These are phyloP conservation scores for Penicillium sp. DNA, from an alignment of 2,329 filamentous ascomycete species.

Conservation along the genomic window DNA sequence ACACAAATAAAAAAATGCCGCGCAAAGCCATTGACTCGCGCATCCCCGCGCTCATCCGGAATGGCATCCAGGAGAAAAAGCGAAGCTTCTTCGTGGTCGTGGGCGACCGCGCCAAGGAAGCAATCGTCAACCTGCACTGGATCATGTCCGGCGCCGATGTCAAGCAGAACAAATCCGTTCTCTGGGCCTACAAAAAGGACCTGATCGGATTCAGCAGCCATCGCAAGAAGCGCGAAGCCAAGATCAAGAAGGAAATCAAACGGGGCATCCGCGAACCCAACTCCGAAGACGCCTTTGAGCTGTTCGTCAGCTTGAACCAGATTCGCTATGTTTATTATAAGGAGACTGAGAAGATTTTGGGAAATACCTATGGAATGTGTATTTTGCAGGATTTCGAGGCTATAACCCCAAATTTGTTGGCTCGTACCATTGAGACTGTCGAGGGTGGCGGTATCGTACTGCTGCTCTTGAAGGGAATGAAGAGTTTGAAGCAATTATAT, in stretches of 20 bases:
- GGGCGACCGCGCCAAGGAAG: slow-evolving; percentile 90
- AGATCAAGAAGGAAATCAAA: slow-evolving; percentile 98
- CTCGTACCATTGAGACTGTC: slow-evolving; percentile 93
- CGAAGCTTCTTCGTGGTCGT: slow-evolving; percentile 97
- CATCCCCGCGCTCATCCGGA: slow-evolving; percentile 85
- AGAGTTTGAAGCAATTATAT: slow-evolving; percentile 93
- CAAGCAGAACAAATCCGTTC: slow-evolving; percentile 90
- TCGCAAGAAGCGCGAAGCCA: slow-evolving; percentile 94
- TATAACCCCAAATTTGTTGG: slow-evolving; percentile 92
- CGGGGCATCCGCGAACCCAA: slow-evolving; percentile 89
- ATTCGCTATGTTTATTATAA: slow-evolving; percentile 99
- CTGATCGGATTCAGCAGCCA: slow-evolving; percentile 92
- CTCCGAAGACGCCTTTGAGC: slow-evolving; percentile 89
- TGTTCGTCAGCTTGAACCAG: slow-evolving; percentile 93
- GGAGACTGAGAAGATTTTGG: slow-evolving; percentile 97
- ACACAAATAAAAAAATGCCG: slow-evolving; percentile 34
- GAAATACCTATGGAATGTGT: slow-evolving; percentile 98
- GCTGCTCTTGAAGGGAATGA: slow-evolving; percentile 91
- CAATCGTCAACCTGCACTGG: slow-evolving; percentile 90
- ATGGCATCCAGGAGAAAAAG: slow-evolving; percentile 92
- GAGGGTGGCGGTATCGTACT: slow-evolving; percentile 92
- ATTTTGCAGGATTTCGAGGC: slow-evolving; percentile 98
- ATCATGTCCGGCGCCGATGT: slow-evolving; percentile 87
- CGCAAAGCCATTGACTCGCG: slow-evolving; percentile 70
- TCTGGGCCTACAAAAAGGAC: slow-evolving; percentile 99